Base-by-base conservation (phyloP, 306 rosid species). In the Fagus sylvatica region DNA sequence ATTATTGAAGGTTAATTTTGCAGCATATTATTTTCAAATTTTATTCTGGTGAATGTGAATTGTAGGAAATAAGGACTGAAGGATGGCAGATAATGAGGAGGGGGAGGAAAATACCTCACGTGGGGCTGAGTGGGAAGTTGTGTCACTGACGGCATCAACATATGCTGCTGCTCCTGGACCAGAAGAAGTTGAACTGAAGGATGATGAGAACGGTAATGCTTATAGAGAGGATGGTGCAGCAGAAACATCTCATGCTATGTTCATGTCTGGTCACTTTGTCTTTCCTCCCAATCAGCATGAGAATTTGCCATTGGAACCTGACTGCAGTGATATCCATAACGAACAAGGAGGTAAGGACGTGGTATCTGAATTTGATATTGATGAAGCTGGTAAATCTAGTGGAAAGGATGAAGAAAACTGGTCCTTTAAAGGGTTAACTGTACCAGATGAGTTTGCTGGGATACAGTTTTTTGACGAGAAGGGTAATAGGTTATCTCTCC, bases 101-200 rank as follows among this genome's bases (percentile, higher is more conserved):
- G 90, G 85, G 74, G 91, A 85, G 73, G 96, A 87, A 41, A 88
- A 78, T 78, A 46, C 84, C 73, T 70, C 94, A 83, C 97, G 93
- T 6, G 96, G 99, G 39, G 90, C 81, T 78, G 98, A 89, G 53
- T 96, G 99, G 99, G 99, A 96, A 88, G 98, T 96, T 53, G 99
- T 96, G 41, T 86, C 94, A 59, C 98, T 96, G 67, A 93, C 99
- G 1, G 98, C 91, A 19, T 96, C 99, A 43, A 76, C 99, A 66
- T 96, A 93, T 80, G 99, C 90, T 66, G 96, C 98, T 74, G 89
- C 99, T 71, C 97, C 99, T 30, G 87, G 91, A 79, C 90, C 89
- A 3, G 43, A 64, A 68, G 83, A 85, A 78, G 89, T 78, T 75
- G 93, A 91, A 60, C 68, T 78, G 84, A 84, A 79, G 61, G 88